Conservation (phyloP, 2,329 filamentous ascomycete species). For the Monilinia vaccinii-corymbosi region DNA sequence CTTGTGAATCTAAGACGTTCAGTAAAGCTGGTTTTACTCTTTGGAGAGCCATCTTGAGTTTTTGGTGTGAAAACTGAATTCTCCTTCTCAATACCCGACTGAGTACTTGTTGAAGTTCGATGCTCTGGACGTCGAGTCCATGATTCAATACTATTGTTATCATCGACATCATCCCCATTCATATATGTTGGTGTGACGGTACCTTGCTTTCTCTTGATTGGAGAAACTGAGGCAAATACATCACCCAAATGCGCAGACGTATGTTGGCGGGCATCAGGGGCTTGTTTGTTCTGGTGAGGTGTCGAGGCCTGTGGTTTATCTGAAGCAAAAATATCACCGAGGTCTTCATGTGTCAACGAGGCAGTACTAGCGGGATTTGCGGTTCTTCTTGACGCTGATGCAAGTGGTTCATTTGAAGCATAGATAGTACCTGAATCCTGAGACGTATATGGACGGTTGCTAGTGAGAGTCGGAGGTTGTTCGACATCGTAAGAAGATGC, state of each 20-base stretch:
- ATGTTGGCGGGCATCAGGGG: not conserved
- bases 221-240: not conserved
- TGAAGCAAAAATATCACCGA: not conserved
- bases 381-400: not conserved
- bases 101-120: not conserved
- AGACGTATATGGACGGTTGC: not conserved
- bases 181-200: not conserved
- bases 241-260: not conserved
- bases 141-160: not conserved
- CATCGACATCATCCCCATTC: not conserved
- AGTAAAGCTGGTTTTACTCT: constrained; percentile 13
- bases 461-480: not conserved
- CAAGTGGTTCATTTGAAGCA: not conserved
- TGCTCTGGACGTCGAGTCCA: not conserved
- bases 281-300: not conserved
- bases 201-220: not conserved
- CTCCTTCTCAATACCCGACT: not conserved
- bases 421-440: not conserved
- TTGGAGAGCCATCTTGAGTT: constrained; percentile 13
- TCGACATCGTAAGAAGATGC: not conserved
- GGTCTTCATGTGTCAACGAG: not conserved
- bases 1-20: constrained; percentile 22
- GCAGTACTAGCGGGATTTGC: not conserved
- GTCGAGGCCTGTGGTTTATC: not conserved
- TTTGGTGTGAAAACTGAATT: constrained; percentile 11